Conservation (phyloP, 192 early-diverging fungal genomes). For the Podila verticillata region DNA sequence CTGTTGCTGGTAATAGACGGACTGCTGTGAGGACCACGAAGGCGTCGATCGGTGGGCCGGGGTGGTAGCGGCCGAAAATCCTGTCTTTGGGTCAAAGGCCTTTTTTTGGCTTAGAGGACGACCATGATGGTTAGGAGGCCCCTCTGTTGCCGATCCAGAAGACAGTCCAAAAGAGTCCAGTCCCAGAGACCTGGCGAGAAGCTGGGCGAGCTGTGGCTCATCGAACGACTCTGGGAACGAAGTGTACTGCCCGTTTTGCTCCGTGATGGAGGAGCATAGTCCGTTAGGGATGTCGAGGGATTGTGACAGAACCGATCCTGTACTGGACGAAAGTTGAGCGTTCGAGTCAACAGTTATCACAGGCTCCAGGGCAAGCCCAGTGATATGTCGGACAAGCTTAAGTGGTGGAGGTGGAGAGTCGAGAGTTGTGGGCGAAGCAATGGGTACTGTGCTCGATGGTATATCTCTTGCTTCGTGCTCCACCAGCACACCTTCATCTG, state of each 20-base stretch:
- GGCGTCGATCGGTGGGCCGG: conserved; percentile 13
- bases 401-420: conserved; percentile 7
- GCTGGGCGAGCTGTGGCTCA: conserved; percentile 15
- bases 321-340: neutral
- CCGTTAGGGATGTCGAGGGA: neutral
- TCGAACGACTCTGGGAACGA: conserved; percentile 39
- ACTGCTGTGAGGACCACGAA: conserved; percentile 47
- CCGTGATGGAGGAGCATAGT: neutral
- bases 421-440: neutral
- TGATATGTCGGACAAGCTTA: conserved; percentile 18
- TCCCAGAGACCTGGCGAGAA: conserved; percentile 28
- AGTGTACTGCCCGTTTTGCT: conserved; percentile 19
- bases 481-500: conserved; percentile 4
- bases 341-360: conserved; percentile 14
- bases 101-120: no score
- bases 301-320: neutral
- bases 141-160: neutral
- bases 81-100: neutral
- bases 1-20: conserved; percentile 21
- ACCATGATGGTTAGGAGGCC: no score
- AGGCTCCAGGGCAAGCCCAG: conserved; percentile 15
- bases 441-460: neutral
- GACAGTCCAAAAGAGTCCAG: conserved; percentile 19
- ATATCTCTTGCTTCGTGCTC: conserved; percentile 1
- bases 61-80: neutral